Evolutionary conservation across 2,329 filamentous ascomycete genomes (phyloP).

Genomic region (Curvularia lunata): DNA sequence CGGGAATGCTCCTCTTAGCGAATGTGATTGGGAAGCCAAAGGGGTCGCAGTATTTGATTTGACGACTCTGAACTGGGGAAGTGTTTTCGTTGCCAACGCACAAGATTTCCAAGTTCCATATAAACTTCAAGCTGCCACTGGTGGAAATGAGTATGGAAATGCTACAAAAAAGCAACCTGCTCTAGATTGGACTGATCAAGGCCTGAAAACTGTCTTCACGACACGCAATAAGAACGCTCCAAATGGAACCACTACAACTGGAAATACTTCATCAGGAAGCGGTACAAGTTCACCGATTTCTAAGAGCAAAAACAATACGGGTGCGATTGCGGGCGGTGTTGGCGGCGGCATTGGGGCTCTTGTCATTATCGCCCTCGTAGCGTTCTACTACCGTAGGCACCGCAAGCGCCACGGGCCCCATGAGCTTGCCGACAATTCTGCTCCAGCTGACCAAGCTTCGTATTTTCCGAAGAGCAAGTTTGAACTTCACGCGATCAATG

Average conservation of each 20-base stretch:
- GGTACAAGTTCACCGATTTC: background rate
- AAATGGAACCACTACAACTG: background rate
- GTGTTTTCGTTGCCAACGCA: background rate
- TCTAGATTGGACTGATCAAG: background rate
- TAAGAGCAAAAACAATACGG: background rate
- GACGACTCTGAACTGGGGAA: background rate
- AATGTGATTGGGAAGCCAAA: background rate
- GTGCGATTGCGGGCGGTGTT: background rate
- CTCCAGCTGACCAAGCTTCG: background rate
- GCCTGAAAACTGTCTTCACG: background rate
- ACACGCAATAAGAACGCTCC: background rate
- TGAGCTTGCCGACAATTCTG: background rate
- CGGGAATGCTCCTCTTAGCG: slow-evolving; percentile 27
- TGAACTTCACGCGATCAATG: background rate
- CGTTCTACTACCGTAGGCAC: background rate
- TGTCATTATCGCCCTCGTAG: background rate
- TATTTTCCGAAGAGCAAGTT: background rate
- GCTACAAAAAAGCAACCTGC: background rate
- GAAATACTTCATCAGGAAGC: background rate
- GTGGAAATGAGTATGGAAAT: background rate
- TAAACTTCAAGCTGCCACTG: background rate
- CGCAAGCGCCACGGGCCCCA: background rate
- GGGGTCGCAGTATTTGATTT: background rate
- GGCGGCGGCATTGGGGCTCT: background rate
- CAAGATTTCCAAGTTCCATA: background rate